A percentile compares a stretch with the other conserved stretches of the same genome.
These are phyloP conservation scores for Hepatocystis sp. DNA, from an alignment of 169 alveolate genomes.

Conservation along the genomic window DNA sequence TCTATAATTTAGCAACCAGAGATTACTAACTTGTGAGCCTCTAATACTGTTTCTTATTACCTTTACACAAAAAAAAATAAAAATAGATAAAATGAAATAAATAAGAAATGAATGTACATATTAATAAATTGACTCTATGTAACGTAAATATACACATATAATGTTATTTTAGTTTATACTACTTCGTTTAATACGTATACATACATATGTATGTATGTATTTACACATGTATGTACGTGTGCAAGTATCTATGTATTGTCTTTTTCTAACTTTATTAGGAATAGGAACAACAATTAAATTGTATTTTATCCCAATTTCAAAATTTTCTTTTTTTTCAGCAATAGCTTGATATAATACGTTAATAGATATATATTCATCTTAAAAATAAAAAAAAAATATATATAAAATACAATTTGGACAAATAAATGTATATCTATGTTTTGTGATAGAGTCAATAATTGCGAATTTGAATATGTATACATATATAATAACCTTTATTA, in stretches of 20 bases:
- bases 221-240: not conserved
- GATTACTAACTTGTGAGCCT: constrained; percentile 36
- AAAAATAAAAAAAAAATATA: constrained; percentile 3
- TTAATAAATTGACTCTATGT: too few relatives aligned
- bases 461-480: too few relatives aligned
- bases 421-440: too few relatives aligned
- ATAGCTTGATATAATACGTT: constrained; percentile 58
- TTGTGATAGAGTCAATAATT: too few relatives aligned
- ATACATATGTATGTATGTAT: not conserved
- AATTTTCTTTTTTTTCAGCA: constrained; percentile 26
- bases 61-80: constrained; percentile 6
- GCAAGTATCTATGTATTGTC: not conserved
- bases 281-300: constrained; percentile 67
- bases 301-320: constrained; percentile 67
- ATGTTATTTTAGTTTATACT: too few relatives aligned
- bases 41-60: constrained; percentile 16
- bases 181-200: too few relatives aligned
- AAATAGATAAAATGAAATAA: constrained; percentile 1
- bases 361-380: constrained; percentile 57
- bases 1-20: constrained; percentile 55
- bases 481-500: constrained; percentile 51
- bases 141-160: too few relatives aligned
- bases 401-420: too few relatives aligned
- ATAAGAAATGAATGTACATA: too few relatives aligned
- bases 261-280: constrained; percentile 35